Conservation (phyloP, 176 grass and related monocot genomes). For the Cocos nucifera region DNA sequence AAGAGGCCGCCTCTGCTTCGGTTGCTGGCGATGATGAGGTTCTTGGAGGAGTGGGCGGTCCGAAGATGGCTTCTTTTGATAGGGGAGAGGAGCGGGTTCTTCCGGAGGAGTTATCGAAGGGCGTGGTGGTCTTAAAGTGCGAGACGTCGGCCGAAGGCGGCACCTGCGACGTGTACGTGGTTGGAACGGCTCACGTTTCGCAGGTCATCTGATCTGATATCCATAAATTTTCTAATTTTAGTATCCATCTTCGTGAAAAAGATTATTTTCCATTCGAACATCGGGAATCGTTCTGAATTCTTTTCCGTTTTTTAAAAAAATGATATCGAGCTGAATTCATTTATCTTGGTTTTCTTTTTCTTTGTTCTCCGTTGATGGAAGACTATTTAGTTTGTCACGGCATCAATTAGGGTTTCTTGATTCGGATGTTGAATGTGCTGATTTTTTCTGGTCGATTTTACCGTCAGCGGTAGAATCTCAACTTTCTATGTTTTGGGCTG, state of each 20-base stretch:
- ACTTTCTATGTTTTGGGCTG: no score
- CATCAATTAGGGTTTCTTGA: no score
- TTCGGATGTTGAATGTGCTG: no score
- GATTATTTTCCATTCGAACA: not conserved
- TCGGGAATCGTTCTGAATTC: not conserved
- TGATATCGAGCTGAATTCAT: no score
- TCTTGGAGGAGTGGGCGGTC: not conserved
- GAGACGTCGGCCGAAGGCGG: slow-evolving; percentile 33
- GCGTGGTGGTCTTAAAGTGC: slow-evolving; percentile 50
- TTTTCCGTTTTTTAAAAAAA: no score
- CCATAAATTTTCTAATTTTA: not conserved
- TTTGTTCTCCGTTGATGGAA: no score
- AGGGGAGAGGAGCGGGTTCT: slow-evolving; percentile 20
- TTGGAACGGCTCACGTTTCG: slow-evolving; percentile 72
- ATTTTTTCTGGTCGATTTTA: no score
- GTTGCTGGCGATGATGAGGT: not conserved
- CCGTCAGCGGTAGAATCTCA: no score
- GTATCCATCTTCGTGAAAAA: not conserved
- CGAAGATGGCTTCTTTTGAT: not conserved
- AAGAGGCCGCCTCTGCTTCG: slow-evolving; percentile 18
- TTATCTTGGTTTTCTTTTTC: no score
- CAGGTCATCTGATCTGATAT: slow-evolving; percentile 28
- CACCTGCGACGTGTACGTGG: slow-evolving; percentile 53
- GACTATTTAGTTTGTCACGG: no score
- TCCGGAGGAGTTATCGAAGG: slow-evolving; percentile 54